Percentiles rank a stretch among this genome's conserved stretches.
Conservation (phyloP, 2,329 filamentous ascomycete species). For the Exophiala calicioides region DNA sequence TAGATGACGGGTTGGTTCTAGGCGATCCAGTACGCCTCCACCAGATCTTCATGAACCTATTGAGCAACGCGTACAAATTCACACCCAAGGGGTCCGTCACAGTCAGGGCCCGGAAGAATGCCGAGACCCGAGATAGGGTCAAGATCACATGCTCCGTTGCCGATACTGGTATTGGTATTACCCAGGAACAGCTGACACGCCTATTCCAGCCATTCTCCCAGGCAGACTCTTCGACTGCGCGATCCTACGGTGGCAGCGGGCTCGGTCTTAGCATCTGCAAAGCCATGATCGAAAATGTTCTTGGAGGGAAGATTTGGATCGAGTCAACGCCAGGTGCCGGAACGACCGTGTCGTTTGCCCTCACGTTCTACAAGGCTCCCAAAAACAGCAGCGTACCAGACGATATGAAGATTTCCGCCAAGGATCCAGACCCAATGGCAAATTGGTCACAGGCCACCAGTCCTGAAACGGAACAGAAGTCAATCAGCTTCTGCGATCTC, state of each 20-base stretch:
- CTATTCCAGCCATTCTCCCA: conserved; percentile 62
- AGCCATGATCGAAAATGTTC: conserved; percentile 60
- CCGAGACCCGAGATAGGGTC: conserved; percentile 35
- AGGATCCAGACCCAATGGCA: conserved; percentile 57
- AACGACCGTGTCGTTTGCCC: conserved; percentile 67
- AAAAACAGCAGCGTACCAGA: conserved; percentile 56
- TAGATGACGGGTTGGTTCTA: conserved; percentile 67
- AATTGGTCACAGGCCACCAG: conserved; percentile 54
- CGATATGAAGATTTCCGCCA: conserved; percentile 43
- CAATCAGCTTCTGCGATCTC: conserved; percentile 63
- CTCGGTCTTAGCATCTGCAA: conserved; percentile 67
- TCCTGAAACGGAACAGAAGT: conserved; percentile 44
- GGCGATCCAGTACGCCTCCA: conserved; percentile 82
- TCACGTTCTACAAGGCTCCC: conserved; percentile 82
- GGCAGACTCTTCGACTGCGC: conserved; percentile 62
- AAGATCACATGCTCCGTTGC: conserved; percentile 52
- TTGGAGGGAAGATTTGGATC: conserved; percentile 63
- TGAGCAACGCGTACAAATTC: conserved; percentile 65
- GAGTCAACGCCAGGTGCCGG: conserved; percentile 56
- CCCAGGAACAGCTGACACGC: conserved; percentile 62
- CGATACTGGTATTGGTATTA: conserved; percentile 69
- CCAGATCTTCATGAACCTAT: conserved; percentile 63
- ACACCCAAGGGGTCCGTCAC: conserved; percentile 56
- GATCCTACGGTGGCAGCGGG: conserved; percentile 60
- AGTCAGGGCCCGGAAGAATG: conserved; percentile 42